Percentiles rank a stretch among this genome's conserved stretches.
These are phyloP conservation scores for Cyberlindnera euphorbiae DNA, from an alignment of 805 yeast species.

Conservation along the genomic window DNA sequence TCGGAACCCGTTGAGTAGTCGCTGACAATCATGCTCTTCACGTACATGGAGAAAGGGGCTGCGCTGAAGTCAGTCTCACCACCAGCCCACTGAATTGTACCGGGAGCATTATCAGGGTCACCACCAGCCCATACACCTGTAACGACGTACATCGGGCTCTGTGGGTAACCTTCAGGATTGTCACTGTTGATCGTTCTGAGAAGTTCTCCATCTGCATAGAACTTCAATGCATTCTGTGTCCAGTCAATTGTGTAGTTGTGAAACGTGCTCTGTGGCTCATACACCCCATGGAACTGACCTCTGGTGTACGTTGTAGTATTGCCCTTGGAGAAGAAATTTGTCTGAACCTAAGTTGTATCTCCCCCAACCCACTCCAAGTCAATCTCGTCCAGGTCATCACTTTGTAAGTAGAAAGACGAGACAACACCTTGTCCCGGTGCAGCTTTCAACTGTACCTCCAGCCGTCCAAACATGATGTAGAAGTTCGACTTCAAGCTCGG, in stretches of 20 bases:
- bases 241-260: constrained; percentile 86
- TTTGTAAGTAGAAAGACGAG: constrained; percentile 74
- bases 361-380: constrained; percentile 88
- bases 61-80: constrained; percentile 60
- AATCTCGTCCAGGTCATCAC: constrained; percentile 85
- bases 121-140: constrained; percentile 85
- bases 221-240: constrained; percentile 59
- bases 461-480: constrained; percentile 85
- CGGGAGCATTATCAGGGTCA: constrained; percentile 55
- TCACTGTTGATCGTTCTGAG: constrained; percentile 58
- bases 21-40: constrained; percentile 54
- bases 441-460: constrained; percentile 66
- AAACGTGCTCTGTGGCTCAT: constrained; percentile 50
- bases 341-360: constrained; percentile 67
- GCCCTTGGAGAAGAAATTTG: constrained; percentile 81
- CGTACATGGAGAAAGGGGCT: constrained; percentile 66
- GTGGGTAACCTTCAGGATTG: constrained; percentile 74
- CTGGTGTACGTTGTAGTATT: constrained; percentile 72
- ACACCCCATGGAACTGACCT: constrained; percentile 63
- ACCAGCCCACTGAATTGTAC: constrained; percentile 82
- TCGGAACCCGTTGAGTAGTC: constrained; percentile 65
- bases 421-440: constrained; percentile 78
- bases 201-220: constrained; percentile 67
- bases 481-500: constrained; percentile 75
- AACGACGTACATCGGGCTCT: constrained; percentile 75